These are phyloP conservation scores for Barnettozyma siamensis DNA, from an alignment of 805 yeast species.

Conservation along the genomic window DNA sequence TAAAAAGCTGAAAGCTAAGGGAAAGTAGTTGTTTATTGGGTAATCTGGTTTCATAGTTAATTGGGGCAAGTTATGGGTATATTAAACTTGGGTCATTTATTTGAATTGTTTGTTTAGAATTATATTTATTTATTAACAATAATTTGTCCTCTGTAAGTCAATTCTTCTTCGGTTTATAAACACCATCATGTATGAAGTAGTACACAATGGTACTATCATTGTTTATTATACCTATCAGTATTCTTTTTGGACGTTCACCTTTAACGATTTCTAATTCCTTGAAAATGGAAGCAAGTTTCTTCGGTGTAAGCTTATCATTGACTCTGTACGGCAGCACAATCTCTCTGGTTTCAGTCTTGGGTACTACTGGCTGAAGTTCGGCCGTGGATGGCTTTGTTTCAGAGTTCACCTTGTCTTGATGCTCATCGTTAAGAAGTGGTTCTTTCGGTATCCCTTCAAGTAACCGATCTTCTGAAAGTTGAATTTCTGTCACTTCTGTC, in stretches of 20 bases:
- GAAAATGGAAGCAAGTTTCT: constrained; percentile 38
- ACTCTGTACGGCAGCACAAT: constrained; percentile 33
- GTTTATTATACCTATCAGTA: constrained; percentile 51
- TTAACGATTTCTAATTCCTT: constrained; percentile 14
- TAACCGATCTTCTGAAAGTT: constrained; percentile 4
- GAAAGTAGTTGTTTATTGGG: constrained; percentile 3
- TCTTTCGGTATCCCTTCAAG: constrained; percentile 21
- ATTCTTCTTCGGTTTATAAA: constrained; percentile 57
- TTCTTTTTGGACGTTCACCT: constrained; percentile 33
- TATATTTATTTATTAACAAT: not conserved
- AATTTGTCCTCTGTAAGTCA: constrained; percentile 20
- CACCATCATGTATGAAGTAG: constrained; percentile 61
- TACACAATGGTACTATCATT: constrained; percentile 70
- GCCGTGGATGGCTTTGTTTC: not conserved
- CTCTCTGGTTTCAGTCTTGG: constrained; percentile 5
- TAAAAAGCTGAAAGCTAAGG: constrained; percentile 43
- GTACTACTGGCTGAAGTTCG: constrained; percentile 1
- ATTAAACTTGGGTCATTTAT: not conserved
- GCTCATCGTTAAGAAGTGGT: constrained; percentile 17
- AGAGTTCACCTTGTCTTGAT: not conserved
- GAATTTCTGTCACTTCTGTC: constrained; percentile 17
- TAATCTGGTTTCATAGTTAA: not conserved
- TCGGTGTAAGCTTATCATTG: constrained; percentile 30
- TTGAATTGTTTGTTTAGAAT: not conserved
- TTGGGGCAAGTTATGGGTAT: not conserved